These are phyloP conservation scores for Crithidia expoeki DNA, from an alignment of 208 protist genomes.

Conservation along the genomic window DNA sequence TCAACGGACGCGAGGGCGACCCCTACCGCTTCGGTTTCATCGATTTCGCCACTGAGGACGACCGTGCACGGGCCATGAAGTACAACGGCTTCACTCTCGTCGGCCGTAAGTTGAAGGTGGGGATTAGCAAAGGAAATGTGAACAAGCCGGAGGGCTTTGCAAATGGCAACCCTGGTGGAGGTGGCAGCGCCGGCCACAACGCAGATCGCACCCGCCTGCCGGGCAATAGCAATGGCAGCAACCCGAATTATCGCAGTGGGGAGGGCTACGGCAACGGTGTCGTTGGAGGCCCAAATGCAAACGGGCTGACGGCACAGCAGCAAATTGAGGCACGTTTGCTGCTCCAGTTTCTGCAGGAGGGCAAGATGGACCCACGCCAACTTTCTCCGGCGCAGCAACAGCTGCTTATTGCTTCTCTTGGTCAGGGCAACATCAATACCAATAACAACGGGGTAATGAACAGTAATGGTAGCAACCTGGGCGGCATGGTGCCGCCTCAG, in stretches of 20 bases:
- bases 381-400: conserved; percentile 64
- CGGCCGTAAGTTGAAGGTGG: conserved; percentile 83
- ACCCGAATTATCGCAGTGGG: not conserved
- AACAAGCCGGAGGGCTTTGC: conserved; percentile 41
- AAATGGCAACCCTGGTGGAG: conserved; percentile 27
- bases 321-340: conserved; percentile 63
- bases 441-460: conserved; percentile 1
- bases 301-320: conserved; percentile 45
- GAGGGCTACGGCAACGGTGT: not conserved
- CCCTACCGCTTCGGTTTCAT: conserved; percentile 90
- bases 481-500: not conserved
- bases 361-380: conserved; percentile 65
- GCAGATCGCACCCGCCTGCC: conserved; percentile 6
- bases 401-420: conserved; percentile 30
- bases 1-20: conserved; percentile 82
- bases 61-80: conserved; percentile 78
- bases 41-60: conserved; percentile 84
- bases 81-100: conserved; percentile 85
- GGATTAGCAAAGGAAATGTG: conserved; percentile 86
- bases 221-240: not conserved
- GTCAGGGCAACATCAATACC: conserved; percentile 3
- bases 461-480: not conserved
- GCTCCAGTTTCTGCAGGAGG: conserved; percentile 73
- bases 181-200: conserved; percentile 5
- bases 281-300: conserved; percentile 9